Evolutionary conservation across 164 flowering plant genomes (phyloP).

Genomic region (Aristolochia contorta): DNA sequence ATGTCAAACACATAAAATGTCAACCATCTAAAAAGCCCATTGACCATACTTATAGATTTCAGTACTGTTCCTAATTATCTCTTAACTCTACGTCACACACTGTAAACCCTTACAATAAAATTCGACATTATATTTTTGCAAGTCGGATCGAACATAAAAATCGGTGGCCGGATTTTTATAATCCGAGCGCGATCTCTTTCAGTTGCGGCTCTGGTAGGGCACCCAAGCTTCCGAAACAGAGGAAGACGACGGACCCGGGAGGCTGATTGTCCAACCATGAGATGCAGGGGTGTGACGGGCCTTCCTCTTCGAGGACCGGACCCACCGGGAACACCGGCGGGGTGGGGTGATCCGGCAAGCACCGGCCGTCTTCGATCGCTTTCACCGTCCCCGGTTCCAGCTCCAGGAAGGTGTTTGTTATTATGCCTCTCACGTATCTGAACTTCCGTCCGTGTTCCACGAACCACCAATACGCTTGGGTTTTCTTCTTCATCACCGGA

Average conservation of each 20-base stretch:
- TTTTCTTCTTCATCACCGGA: neutral
- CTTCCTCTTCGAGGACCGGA: neutral
- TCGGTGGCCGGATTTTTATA: constrained; percentile 2
- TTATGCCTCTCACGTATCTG: constrained; percentile 3
- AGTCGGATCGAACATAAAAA: constrained; percentile 5
- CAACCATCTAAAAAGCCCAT: too few relatives aligned
- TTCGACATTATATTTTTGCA: too few relatives aligned
- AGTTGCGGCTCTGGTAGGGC: constrained; percentile 10
- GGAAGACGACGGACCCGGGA: constrained; percentile 4
- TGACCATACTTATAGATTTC: too few relatives aligned
- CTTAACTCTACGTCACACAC: too few relatives aligned
- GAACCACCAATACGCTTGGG: constrained; percentile 4
- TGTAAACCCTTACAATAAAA: too few relatives aligned
- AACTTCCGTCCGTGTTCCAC: neutral
- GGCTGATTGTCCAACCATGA: constrained; percentile 9
- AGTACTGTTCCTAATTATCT: too few relatives aligned
- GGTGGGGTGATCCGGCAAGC: constrained; percentile 3
- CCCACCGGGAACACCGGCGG: neutral
- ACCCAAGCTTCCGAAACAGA: constrained; percentile 13
- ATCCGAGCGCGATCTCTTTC: constrained; percentile 12
- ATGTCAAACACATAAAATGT: too few relatives aligned
- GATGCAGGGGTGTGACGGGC: neutral
- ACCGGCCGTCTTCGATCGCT: constrained; percentile 2
- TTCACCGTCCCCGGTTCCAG: neutral
- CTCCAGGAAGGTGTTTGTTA: constrained; percentile 8